Evolutionary conservation across 164 flowering plant genomes (phyloP).

Genomic region (Malania oleifera): DNA sequence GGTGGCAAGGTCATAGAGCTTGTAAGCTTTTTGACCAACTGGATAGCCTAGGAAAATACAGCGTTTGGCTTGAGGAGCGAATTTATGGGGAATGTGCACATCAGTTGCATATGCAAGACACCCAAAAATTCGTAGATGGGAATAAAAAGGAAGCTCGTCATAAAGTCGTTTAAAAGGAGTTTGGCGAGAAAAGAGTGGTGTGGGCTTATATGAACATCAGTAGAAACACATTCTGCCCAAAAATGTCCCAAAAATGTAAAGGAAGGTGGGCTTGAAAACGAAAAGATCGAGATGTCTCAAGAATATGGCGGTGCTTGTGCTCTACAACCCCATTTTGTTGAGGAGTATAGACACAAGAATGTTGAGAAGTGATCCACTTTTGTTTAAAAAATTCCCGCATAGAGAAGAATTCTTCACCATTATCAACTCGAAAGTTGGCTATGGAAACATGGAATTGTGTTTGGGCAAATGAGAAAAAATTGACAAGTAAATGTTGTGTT

Average conservation of each 20-base stretch:
- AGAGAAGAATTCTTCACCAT: background rate
- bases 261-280: slow-evolving; percentile 3
- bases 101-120: slow-evolving; percentile 1
- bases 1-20: slow-evolving; percentile 4
- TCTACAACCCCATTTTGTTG: no score
- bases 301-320: slow-evolving; percentile 4
- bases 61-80: no score
- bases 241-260: slow-evolving; percentile 1
- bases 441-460: background rate
- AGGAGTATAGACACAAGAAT: no score
- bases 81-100: background rate
- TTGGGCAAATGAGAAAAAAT: no score
- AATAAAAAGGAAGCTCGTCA: slow-evolving; percentile 1
- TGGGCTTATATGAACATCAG: background rate
- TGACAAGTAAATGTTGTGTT: no score
- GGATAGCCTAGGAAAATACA: slow-evolving; percentile 5
- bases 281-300: background rate
- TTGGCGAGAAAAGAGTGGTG: no score
- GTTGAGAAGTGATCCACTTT: background rate
- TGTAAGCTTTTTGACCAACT: slow-evolving; percentile 5
- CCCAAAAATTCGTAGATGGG: background rate
- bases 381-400: background rate
- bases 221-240: slow-evolving; percentile 6
- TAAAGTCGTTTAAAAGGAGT: no score
- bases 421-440: background rate